These are phyloP conservation scores for Tetrahymena thermophila DNA, from an alignment of 73 alveolate species.

Conservation along the genomic window DNA sequence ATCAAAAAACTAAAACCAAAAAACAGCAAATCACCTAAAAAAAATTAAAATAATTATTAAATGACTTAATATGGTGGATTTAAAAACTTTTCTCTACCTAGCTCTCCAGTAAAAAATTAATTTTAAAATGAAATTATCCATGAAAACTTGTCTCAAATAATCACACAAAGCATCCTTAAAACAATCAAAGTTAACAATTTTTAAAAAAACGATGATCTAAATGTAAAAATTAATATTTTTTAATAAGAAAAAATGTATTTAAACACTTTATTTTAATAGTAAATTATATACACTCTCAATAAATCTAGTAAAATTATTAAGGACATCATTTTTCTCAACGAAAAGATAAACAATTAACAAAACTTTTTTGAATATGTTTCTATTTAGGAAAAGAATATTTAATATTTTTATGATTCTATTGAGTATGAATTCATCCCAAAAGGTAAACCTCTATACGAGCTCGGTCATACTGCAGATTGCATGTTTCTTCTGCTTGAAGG, in stretches of 20 bases:
- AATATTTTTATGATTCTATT: neutral
- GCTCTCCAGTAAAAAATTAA: neutral
- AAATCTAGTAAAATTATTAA: neutral
- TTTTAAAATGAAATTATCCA: neutral
- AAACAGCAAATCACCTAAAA: neutral
- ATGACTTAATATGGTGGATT: neutral
- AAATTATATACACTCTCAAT: neutral
- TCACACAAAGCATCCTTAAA: neutral
- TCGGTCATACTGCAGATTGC: neutral
- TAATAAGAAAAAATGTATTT: neutral
- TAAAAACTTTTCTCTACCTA: neutral
- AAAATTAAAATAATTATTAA: neutral
- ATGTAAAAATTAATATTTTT: neutral
- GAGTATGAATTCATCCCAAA: neutral
- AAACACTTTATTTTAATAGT: neutral
- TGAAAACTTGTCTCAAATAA: neutral
- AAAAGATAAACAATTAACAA: neutral
- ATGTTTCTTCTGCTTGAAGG: neutral
- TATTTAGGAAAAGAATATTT: neutral
- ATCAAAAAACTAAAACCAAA: neutral
- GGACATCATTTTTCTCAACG: neutral
- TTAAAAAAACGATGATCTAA: neutral
- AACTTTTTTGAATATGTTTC: neutral
- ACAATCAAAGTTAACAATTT: neutral
- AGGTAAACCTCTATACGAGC: neutral